These are phyloP conservation scores for Ophiobolus disseminans DNA, from an alignment of 2,329 filamentous ascomycete species.

Conservation along the genomic window DNA sequence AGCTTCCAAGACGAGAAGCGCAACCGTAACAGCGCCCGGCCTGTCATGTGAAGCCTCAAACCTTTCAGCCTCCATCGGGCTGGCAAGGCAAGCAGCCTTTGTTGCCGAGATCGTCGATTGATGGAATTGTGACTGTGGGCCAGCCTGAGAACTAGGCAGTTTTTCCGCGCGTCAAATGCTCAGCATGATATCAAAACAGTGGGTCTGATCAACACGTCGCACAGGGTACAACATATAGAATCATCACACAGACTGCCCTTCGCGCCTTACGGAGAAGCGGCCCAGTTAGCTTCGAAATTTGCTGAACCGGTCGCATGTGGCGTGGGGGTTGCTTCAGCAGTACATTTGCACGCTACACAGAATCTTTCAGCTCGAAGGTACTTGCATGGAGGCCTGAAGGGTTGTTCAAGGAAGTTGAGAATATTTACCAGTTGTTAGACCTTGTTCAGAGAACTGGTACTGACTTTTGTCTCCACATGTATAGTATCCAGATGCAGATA, in stretches of 20 bases:
- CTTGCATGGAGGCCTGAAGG: no score
- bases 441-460: no score
- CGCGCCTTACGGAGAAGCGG: neutral
- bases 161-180: slow-evolving; percentile 4
- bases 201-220: slow-evolving; percentile 10
- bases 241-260: slow-evolving; percentile 1
- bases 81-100: slow-evolving; percentile 23
- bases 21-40: slow-evolving; percentile 19
- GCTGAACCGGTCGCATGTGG: no score
- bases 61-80: slow-evolving; percentile 32
- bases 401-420: no score
- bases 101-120: slow-evolving; percentile 20
- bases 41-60: slow-evolving; percentile 33
- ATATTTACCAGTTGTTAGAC: no score
- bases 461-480: no score
- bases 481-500: no score
- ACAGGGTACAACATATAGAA: slow-evolving; percentile 7
- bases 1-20: slow-evolving; percentile 19
- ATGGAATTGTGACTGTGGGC: neutral
- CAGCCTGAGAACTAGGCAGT: slow-evolving; percentile 18
- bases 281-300: no score
- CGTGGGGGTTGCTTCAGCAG: no score
- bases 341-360: no score
- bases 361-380: no score
- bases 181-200: slow-evolving; percentile 7